Percentiles rank a stretch among this genome's conserved stretches.
Conservation (phyloP, 257 asterid genomes). For the Solanum pennellii region DNA sequence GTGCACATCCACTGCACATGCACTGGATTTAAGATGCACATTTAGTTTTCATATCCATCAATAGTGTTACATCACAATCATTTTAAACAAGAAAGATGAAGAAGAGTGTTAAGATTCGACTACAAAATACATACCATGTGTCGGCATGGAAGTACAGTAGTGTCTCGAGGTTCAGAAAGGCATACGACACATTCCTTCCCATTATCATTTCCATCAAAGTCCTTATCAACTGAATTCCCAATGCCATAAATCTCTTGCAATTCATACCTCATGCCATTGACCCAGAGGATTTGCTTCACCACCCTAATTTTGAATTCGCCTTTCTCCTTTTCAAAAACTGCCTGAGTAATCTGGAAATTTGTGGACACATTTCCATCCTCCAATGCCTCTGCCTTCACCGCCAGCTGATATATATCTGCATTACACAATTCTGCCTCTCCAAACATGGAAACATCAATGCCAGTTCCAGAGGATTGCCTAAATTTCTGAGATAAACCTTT, state of each 20-base stretch:
- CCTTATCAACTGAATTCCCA: conserved; percentile 66
- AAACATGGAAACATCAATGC: conserved; percentile 62
- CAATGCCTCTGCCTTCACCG: conserved; percentile 71
- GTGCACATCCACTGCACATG: conserved; percentile 96
- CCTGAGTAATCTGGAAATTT: conserved; percentile 78
- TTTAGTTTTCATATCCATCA: neutral
- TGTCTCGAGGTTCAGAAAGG: conserved; percentile 81
- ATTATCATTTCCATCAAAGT: conserved; percentile 56
- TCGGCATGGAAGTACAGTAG: conserved; percentile 86
- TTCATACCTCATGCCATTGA: conserved; percentile 72
- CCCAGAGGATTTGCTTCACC: conserved; percentile 79
- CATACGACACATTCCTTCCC: conserved; percentile 92
- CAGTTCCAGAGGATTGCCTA: conserved; percentile 72
- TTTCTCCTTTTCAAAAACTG: conserved; percentile 69
- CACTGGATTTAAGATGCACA: conserved; percentile 53
- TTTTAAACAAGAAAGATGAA: neutral
- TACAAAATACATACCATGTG: conserved; percentile 50
- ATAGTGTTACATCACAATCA: neutral
- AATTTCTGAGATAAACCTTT: conserved; percentile 89
- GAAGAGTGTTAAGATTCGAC: neutral
- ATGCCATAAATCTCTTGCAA: conserved; percentile 82
- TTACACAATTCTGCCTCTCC: conserved; percentile 50
- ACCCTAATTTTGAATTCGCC: conserved; percentile 62
- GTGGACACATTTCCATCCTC: conserved; percentile 20
- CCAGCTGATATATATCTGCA: conserved; percentile 63